phyloP scores from a whole-genome alignment of 805 yeast genomes.

The Sungouiozyma ichnusensis region DNA sequence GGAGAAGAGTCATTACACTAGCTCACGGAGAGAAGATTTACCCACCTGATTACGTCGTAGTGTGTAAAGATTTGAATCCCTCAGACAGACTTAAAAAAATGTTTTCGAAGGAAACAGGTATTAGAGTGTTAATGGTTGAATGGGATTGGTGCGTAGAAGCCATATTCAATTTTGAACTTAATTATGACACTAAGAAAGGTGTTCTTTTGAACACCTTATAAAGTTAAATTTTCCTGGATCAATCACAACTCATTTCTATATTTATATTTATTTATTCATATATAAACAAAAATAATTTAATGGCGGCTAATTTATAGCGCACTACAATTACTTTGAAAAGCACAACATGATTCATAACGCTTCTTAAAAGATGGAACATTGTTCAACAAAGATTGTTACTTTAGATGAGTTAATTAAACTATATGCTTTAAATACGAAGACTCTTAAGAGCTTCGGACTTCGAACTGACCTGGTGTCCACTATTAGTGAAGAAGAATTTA shows the following conservation, averaged over 20 bases:
- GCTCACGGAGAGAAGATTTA: not conserved
- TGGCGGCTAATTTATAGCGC: not conserved
- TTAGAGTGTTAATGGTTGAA: constrained; percentile 17
- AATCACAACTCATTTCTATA: too few relatives aligned
- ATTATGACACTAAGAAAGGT: constrained; percentile 2
- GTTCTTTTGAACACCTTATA: constrained; percentile 4
- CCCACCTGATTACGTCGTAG: constrained; percentile 13
- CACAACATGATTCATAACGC: too few relatives aligned
- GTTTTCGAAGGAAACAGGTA: not conserved
- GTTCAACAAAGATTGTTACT: not conserved
- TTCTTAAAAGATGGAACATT: not conserved
- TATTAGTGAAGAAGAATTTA: constrained; percentile 6
- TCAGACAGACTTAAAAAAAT: constrained; percentile 17
- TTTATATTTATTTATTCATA: not conserved
- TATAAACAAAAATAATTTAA: not conserved
- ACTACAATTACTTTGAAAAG: too few relatives aligned
- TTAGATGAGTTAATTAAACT: not conserved
- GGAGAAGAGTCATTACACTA: not conserved
- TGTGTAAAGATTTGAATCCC: constrained; percentile 19
- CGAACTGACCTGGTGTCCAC: constrained; percentile 5
- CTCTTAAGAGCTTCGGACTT: constrained; percentile 4
- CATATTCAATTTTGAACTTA: constrained; percentile 19
- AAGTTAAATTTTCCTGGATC: too few relatives aligned
- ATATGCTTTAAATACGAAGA: not conserved
- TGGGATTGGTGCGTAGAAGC: constrained; percentile 29